These are phyloP conservation scores for Cucumis hystrix DNA, from an alignment of 306 rosid genomes.

Conservation along the genomic window DNA sequence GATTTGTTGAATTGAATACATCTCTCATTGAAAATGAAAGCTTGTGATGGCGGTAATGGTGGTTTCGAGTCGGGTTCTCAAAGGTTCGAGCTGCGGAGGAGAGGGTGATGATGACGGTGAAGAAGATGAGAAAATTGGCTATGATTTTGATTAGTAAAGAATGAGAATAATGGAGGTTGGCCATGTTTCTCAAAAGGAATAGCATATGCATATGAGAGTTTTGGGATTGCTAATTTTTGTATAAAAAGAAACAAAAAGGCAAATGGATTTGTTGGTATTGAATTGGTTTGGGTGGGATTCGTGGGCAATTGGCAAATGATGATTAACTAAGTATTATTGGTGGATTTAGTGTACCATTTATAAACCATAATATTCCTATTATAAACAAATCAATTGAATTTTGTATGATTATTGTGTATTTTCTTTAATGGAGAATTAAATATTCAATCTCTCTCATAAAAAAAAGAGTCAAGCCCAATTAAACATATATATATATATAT, in stretches of 20 bases:
- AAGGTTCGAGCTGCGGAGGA: constrained; percentile 37
- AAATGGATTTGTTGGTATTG: neutral
- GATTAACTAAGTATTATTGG: neutral
- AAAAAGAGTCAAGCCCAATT: too few species aligned
- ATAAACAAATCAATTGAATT: neutral
- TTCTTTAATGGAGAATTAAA: too few species aligned
- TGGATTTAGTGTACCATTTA: neutral
- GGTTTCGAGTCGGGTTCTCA: constrained; percentile 19
- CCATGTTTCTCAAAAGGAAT: constrained; percentile 21
- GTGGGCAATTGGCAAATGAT: neutral
- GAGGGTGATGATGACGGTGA: constrained; percentile 12
- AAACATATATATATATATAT: too few species aligned
- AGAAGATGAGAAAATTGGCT: constrained; percentile 12
- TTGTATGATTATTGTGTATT: too few species aligned
- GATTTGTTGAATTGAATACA: constrained; percentile 26
- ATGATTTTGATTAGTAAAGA: neutral
- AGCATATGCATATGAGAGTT: neutral
- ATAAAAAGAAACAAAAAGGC: neutral
- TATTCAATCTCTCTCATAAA: too few species aligned
- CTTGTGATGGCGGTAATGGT: constrained; percentile 22
- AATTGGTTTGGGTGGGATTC: neutral
- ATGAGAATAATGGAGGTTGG: constrained; percentile 16
- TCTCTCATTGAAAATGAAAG: constrained; percentile 44
- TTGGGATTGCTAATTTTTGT: neutral
- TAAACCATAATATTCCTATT: neutral